These are phyloP conservation scores for Aspergillus quadricinctus DNA, from an alignment of 2,329 filamentous ascomycete genomes.

Conservation along the genomic window DNA sequence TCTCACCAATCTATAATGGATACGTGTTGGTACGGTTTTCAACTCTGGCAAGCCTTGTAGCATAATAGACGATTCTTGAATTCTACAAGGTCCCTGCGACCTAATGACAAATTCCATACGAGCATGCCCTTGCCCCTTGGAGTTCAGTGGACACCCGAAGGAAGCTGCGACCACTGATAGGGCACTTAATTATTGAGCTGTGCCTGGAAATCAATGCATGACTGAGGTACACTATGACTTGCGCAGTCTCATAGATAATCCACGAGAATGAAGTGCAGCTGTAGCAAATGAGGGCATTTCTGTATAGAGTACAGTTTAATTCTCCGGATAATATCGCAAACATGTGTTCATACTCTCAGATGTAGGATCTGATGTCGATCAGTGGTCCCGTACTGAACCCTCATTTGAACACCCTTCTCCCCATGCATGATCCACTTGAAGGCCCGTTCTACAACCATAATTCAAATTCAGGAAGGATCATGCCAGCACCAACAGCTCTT, in stretches of 20 bases:
- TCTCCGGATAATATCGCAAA: neutral
- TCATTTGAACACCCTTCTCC: neutral
- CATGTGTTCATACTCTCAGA: neutral
- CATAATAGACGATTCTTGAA: constrained; percentile 22
- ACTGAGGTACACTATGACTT: neutral
- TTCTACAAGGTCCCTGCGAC: constrained; percentile 16
- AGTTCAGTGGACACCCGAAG: neutral
- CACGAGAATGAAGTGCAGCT: neutral
- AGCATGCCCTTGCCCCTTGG: neutral
- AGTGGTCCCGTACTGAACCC: neutral
- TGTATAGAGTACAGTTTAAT: neutral
- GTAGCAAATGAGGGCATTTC: neutral
- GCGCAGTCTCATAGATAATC: neutral
- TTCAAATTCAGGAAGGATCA: neutral
- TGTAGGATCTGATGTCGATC: neutral
- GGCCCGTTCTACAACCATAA: neutral
- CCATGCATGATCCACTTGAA: neutral
- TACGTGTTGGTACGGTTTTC: constrained; percentile 11
- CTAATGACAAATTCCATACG: constrained; percentile 2
- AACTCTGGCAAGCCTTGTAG: constrained; percentile 19
- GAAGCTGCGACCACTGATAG: neutral
- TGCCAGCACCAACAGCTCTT: neutral
- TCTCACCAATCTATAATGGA: constrained; percentile 84
- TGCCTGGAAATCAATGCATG: neutral
- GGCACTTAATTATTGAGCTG: neutral